phyloP scores from a whole-genome alignment of 2,329 filamentous ascomycete genomes.

The Fusarium torreyae region DNA sequence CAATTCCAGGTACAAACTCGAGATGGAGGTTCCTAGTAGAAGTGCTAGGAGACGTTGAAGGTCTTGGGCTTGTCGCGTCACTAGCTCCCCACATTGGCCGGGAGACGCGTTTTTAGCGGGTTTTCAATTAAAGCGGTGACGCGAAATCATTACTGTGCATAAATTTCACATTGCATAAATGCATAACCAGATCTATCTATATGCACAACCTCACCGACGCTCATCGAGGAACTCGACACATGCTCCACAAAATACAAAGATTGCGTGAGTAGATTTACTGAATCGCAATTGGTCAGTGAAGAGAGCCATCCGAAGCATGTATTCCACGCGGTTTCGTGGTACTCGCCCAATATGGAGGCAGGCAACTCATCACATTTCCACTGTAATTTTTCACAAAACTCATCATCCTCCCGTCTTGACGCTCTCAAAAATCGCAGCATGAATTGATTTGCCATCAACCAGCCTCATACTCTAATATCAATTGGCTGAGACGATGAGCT shows the following conservation, averaged over 20 bases:
- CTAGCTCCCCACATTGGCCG: slow-evolving; percentile 39
- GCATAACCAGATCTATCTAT: background rate
- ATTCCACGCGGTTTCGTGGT: too few relatives aligned
- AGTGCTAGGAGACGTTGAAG: slow-evolving; percentile 28
- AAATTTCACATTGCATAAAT: background rate
- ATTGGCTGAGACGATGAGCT: background rate
- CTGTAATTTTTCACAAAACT: background rate
- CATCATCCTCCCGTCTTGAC: background rate
- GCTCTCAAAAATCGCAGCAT: too few relatives aligned
- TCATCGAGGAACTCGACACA: background rate
- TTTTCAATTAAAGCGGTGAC: slow-evolving; percentile 48
- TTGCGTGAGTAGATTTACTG: background rate
- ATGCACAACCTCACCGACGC: background rate
- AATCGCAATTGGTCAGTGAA: background rate
- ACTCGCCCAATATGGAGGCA: background rate
- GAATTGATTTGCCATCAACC: background rate
- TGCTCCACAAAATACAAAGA: background rate
- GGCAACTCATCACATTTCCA: background rate
- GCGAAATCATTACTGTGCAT: slow-evolving; percentile 32
- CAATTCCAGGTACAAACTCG: slow-evolving; percentile 20
- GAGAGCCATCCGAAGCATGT: background rate
- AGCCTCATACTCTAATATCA: too few relatives aligned
- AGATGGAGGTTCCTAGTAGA: slow-evolving; percentile 17
- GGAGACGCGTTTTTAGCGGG: slow-evolving; percentile 50
- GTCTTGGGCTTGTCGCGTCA: slow-evolving; percentile 42